phyloP scores from a whole-genome alignment of 805 yeast species.

The Wickerhamomyces tratensis region DNA sequence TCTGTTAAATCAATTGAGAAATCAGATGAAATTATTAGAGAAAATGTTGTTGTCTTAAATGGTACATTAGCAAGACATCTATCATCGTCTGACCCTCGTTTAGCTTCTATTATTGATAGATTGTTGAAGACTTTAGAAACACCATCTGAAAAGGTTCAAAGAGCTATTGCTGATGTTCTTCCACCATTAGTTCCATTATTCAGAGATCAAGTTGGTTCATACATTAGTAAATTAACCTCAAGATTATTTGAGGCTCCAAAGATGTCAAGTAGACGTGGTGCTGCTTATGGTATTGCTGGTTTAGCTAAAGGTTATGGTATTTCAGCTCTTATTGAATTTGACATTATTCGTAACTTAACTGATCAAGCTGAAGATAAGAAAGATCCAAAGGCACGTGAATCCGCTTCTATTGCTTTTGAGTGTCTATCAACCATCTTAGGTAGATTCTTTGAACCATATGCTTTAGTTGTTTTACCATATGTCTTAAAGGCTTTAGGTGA shows the following conservation, averaged over 20 bases:
- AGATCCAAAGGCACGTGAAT: conserved; percentile 66
- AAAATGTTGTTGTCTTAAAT: conserved; percentile 75
- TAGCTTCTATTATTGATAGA: conserved; percentile 55
- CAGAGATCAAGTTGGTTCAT: conserved; percentile 35
- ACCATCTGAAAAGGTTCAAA: conserved; percentile 86
- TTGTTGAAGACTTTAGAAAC: conserved; percentile 69
- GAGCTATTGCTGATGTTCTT: conserved; percentile 77
- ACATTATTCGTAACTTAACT: conserved; percentile 61
- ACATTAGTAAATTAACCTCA: conserved; percentile 49
- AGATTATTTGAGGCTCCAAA: conserved; percentile 45
- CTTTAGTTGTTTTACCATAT: conserved; percentile 76
- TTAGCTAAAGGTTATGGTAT: conserved; percentile 86
- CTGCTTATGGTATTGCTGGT: conserved; percentile 96
- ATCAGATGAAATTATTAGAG: conserved; percentile 56
- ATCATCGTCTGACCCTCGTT: conserved; percentile 52
- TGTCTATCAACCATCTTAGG: conserved; percentile 74
- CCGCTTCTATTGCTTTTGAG: conserved; percentile 81
- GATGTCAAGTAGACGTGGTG: conserved; percentile 61
- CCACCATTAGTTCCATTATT: conserved; percentile 70
- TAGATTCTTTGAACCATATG: conserved; percentile 85
- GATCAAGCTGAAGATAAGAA: conserved; percentile 87
- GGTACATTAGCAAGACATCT: conserved; percentile 90
- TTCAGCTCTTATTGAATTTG: conserved; percentile 62
- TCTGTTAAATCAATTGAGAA: conserved; percentile 34
- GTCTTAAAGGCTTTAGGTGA: conserved; percentile 82